Base-by-base conservation (phyloP, 306 rosid species). In the Cicer bijugum region DNA sequence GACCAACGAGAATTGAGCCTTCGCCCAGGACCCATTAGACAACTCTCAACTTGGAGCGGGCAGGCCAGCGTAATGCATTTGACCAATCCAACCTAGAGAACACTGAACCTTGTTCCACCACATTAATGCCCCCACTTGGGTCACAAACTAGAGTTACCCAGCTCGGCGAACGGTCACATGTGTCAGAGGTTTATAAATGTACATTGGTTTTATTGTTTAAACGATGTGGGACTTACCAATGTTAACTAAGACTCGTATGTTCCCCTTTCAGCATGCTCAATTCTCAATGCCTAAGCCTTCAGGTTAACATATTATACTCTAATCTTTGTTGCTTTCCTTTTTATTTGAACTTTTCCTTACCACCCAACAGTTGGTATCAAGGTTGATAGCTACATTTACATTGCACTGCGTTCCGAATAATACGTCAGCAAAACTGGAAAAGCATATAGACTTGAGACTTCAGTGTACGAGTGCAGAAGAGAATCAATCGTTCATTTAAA, bases 11-110 rank as follows among this genome's bases (percentile, higher is more conserved):
- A 35, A 1, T n/a, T n/a, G 16, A 0, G 2, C 66, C 1, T 37
- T 61, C 67, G 45, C 67, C 1, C 23, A 60, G 6, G 67, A 2
- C 23, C 45, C 67, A 0, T 60, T 37, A 0, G 4, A 35, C 67
- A 60, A 60, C 46, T 37, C 45, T 3, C 23, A 12, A 60, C 66
- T 60, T 60, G 66, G 66, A 35, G 66, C 7, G 66, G 66, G 44
- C 66, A 59, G 6, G 20, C 20, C 66, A 12, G 0, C 42, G 5
- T 28, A 28, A 6, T 2, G 66, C 19, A 6, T 6, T 16, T 16
- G 3, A 7, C 33, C 35, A 5, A 1, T 17, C 66, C 43, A 35
- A 20, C 11, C 43, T 0, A 7, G 3, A 1, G 9, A 2, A 2
- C 0, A 12, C 6, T 7, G 1, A 60, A 8, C 45, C 66, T 33